phyloP scores from a whole-genome alignment of 2,329 filamentous ascomycete species.

The Epichloe uncinata region DNA sequence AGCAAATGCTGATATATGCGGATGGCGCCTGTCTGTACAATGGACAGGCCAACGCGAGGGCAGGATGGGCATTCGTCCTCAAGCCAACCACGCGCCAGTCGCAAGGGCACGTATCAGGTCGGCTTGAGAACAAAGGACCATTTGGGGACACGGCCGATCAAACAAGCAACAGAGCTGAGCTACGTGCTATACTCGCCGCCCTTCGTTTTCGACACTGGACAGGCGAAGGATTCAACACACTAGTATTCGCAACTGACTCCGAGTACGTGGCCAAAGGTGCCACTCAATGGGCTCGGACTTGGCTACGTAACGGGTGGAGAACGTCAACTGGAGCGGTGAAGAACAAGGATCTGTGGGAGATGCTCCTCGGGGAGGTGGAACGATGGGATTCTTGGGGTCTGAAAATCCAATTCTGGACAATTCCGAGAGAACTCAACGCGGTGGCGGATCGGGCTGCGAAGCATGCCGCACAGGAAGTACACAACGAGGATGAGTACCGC shows the following conservation, averaged over 20 bases:
- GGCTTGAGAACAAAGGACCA: neutral
- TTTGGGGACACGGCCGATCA: neutral
- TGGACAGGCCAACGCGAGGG: neutral
- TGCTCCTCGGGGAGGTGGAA: neutral
- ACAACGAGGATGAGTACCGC: neutral
- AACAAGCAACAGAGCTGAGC: neutral
- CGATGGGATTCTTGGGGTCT: neutral
- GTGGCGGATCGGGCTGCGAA: neutral
- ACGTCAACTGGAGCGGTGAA: neutral
- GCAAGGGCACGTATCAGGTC: neutral
- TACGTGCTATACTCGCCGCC: neutral
- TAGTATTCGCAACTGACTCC: neutral
- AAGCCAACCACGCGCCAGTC: neutral
- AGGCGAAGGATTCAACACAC: neutral
- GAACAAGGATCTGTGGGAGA: neutral
- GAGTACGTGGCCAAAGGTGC: neutral
- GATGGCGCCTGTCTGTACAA: neutral
- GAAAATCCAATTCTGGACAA: neutral
- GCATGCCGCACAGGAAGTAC: neutral
- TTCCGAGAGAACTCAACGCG: neutral
- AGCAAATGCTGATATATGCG: neutral
- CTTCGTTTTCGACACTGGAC: neutral
- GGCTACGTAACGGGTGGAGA: neutral
- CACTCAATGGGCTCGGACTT: neutral
- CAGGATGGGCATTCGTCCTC: neutral